phyloP scores from a whole-genome alignment of 31 red algal species.

The Bonnemaisonia californica region DNA sequence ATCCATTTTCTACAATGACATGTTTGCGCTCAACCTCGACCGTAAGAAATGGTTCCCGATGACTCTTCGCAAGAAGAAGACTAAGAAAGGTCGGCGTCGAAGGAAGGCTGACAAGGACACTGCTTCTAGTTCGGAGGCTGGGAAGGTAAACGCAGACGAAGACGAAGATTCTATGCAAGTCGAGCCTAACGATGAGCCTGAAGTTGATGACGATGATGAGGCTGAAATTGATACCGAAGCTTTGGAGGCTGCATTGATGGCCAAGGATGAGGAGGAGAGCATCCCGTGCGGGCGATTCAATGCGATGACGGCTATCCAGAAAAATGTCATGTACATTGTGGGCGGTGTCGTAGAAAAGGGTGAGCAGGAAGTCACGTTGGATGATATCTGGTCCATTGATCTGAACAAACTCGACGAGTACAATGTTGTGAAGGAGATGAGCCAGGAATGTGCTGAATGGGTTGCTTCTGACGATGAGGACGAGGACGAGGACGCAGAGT shows the following conservation, averaged over 20 bases:
- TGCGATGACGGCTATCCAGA: constrained; percentile 57
- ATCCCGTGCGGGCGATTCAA: constrained; percentile 70
- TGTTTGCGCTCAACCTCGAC: constrained; percentile 84
- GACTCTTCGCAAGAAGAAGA: constrained; percentile 76
- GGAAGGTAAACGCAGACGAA: neutral
- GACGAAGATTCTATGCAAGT: neutral
- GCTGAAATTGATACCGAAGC: constrained; percentile 52
- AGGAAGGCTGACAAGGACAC: constrained; percentile 10
- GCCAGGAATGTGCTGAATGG: constrained; percentile 63
- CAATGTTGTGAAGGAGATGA: constrained; percentile 59
- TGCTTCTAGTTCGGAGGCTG: neutral
- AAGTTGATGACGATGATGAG: constrained; percentile 64
- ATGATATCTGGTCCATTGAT: constrained; percentile 86
- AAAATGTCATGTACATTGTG: constrained; percentile 68
- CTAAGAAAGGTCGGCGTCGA: constrained; percentile 62
- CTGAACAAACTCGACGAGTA: constrained; percentile 72
- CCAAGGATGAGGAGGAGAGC: constrained; percentile 35
- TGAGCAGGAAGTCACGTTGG: constrained; percentile 75
- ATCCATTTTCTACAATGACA: constrained; percentile 76
- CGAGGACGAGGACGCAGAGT: constrained; percentile 44
- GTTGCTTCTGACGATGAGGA: constrained; percentile 74
- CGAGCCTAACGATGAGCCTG: constrained; percentile 23
- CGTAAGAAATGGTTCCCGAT: constrained; percentile 82
- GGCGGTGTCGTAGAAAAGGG: constrained; percentile 74
- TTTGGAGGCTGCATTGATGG: constrained; percentile 54